A percentile compares a stretch with the other conserved stretches of the same genome.
Evolutionary conservation across 805 yeast genomes (phyloP).

Genomic region (Candida sanyiensis): DNA sequence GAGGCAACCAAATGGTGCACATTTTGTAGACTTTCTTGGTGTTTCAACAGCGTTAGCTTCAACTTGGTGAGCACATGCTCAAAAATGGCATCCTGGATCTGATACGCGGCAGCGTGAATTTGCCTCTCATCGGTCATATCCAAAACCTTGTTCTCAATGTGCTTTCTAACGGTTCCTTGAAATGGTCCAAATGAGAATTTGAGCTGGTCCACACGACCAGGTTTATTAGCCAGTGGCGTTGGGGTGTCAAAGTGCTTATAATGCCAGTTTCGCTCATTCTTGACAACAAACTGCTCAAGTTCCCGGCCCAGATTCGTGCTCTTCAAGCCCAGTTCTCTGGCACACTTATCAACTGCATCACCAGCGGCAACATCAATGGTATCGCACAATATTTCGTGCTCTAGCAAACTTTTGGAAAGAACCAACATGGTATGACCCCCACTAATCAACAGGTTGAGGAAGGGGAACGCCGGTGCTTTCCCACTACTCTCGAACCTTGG

Average conservation of each 20-base stretch:
- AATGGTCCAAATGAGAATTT: constrained; percentile 80
- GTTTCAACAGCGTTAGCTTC: constrained; percentile 39
- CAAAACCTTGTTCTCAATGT: constrained; percentile 23
- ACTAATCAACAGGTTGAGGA: constrained; percentile 70
- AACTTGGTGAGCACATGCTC: constrained; percentile 67
- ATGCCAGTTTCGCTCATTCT: constrained; percentile 29
- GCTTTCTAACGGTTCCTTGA: constrained; percentile 47
- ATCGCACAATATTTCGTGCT: constrained; percentile 70
- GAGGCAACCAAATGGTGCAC: constrained; percentile 67
- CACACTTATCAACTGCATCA: constrained; percentile 90
- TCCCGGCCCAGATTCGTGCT: constrained; percentile 88
- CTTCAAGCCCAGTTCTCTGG: constrained; percentile 69
- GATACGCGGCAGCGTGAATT: constrained; percentile 46
- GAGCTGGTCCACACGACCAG: constrained; percentile 37
- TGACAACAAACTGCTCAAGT: constrained; percentile 51
- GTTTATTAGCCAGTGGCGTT: constrained; percentile 48
- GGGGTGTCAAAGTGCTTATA: constrained; percentile 30
- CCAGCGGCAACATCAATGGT: constrained; percentile 90
- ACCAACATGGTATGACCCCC: constrained; percentile 96
- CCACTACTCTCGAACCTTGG: constrained; percentile 48
- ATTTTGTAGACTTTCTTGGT: constrained; percentile 36
- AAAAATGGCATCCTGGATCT: constrained; percentile 61
- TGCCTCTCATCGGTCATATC: constrained; percentile 17
- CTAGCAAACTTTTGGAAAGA: constrained; percentile 47
- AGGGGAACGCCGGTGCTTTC: constrained; percentile 50